Conservation (phyloP, 495 filamentous ascomycete species). For the Parathielavia appendiculata region DNA sequence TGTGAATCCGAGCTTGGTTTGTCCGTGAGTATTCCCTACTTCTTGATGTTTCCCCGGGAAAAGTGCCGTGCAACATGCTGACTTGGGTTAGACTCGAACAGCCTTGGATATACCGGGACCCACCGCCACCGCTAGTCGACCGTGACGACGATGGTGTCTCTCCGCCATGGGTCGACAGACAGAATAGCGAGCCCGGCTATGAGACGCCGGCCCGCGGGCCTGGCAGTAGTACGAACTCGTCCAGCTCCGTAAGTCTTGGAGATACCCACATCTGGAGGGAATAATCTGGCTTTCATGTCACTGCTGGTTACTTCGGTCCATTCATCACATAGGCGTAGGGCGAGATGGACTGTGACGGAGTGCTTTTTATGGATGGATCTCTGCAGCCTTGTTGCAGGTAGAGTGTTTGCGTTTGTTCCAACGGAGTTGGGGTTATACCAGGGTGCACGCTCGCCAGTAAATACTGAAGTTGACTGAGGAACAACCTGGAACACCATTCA, state of each 20-base stretch:
- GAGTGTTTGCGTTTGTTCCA: background rate
- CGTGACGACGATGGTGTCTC: background rate
- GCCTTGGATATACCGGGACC: constrained; percentile 50
- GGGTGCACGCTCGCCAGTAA: too few relatives aligned
- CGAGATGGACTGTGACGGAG: background rate
- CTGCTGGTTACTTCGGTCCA: background rate
- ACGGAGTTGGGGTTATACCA: constrained; percentile 2
- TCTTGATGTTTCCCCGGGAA: constrained; percentile 9
- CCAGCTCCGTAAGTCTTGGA: constrained; percentile 49
- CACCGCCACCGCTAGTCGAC: constrained; percentile 34
- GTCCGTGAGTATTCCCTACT: constrained; percentile 46
- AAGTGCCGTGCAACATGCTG: background rate
- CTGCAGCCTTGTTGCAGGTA: too few relatives aligned
- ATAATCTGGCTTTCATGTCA: background rate
- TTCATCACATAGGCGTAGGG: background rate
- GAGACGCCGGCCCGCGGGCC: background rate
- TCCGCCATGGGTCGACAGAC: background rate
- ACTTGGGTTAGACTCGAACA: constrained; percentile 38
- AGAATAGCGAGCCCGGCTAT: background rate
- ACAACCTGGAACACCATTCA: too few relatives aligned
- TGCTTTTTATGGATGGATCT: background rate
- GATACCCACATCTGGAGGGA: constrained; percentile 54
- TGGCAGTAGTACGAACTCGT: constrained; percentile 20
- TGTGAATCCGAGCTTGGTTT: constrained; percentile 68
- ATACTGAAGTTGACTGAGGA: too few relatives aligned